phyloP scores from a whole-genome alignment of 108 stramenopile genomes.

The Epithemia pelagica region DNA sequence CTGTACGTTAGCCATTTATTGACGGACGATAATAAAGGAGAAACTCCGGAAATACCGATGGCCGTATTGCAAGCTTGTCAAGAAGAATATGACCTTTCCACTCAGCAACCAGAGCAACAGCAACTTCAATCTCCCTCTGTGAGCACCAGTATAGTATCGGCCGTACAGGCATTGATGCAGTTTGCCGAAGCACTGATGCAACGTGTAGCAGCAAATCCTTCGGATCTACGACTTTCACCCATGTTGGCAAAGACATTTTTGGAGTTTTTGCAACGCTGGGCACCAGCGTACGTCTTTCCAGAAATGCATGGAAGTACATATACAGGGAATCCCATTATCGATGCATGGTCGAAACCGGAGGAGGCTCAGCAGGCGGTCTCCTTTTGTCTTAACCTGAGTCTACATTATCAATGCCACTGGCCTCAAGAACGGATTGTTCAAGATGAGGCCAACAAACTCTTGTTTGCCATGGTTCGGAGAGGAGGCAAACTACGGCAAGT shows the following conservation, averaged over 20 bases:
- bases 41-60: constrained; percentile 66
- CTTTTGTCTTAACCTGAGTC: constrained; percentile 57
- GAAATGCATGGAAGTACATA: constrained; percentile 36
- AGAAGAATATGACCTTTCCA: constrained; percentile 23
- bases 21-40: constrained; percentile 76
- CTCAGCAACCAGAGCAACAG: too few relatives aligned
- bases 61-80: constrained; percentile 46
- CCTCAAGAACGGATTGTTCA: constrained; percentile 75
- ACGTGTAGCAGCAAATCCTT: constrained; percentile 48
- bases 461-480: constrained; percentile 51
- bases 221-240: constrained; percentile 60
- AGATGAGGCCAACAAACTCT: constrained; percentile 43
- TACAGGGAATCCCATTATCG: constrained; percentile 23
- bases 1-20: constrained; percentile 64
- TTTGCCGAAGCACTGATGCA: constrained; percentile 67
- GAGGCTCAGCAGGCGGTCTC: constrained; percentile 48
- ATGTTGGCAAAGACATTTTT: constrained; percentile 66
- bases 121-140: neutral
- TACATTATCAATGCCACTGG: constrained; percentile 80
- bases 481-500: constrained; percentile 38
- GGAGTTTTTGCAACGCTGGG: constrained; percentile 74
- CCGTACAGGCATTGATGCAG: constrained; percentile 41
- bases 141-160: constrained; percentile 26
- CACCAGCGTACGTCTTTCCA: constrained; percentile 68
- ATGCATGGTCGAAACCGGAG: constrained; percentile 51